phyloP scores from a whole-genome alignment of 495 filamentous ascomycete species.

The Neurospora africana region DNA sequence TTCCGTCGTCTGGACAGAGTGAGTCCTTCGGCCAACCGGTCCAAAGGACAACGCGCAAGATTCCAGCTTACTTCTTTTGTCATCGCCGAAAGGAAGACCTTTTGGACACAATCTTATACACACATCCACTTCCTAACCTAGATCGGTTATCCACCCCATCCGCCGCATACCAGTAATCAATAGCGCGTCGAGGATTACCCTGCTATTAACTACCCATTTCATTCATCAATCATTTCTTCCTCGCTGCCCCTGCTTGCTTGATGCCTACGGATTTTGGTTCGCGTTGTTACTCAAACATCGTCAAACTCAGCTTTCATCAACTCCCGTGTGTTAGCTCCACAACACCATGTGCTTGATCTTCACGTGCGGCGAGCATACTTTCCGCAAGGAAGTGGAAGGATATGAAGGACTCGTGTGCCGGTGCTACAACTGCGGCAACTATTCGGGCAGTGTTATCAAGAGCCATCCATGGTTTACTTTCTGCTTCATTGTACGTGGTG shows the following conservation, averaged over 20 bases:
- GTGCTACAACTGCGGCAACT: slow-evolving; percentile 49
- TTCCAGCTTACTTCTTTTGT: background rate
- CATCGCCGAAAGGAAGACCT: background rate
- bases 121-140: background rate
- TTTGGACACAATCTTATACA: background rate
- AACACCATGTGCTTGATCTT: slow-evolving; percentile 44
- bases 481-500: slow-evolving; percentile 40
- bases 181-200: background rate
- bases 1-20: background rate
- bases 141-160: background rate
- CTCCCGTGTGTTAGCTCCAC: background rate
- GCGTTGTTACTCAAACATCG: background rate
- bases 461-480: slow-evolving; percentile 49
- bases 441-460: slow-evolving; percentile 38
- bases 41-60: background rate
- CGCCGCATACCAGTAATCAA: background rate
- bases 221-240: background rate
- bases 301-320: background rate
- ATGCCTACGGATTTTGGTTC: background rate
- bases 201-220: background rate
- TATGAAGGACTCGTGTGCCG: slow-evolving; percentile 44
- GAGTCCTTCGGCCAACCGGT: background rate
- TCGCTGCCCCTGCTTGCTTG: background rate
- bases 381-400: slow-evolving; percentile 43
- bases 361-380: slow-evolving; percentile 47